Percentiles rank a stretch among this genome's conserved stretches.
Conservation (phyloP, 2,329 filamentous ascomycete genomes). For the Ilyonectria destructans region DNA sequence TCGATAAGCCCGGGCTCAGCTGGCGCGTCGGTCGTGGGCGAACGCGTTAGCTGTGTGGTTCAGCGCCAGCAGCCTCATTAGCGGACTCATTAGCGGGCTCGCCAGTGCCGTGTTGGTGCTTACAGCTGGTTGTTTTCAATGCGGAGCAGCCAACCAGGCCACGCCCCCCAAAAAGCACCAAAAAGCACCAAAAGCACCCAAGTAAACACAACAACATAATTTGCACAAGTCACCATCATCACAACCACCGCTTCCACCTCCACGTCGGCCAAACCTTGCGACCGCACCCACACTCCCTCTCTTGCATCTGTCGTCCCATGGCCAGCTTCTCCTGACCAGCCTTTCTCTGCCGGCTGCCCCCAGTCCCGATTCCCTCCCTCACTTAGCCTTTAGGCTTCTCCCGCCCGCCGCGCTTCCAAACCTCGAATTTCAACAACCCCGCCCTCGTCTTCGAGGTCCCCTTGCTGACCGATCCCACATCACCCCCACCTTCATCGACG, state of each 20-base stretch:
- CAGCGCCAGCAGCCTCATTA: neutral
- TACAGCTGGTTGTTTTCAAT: conserved; percentile 1
- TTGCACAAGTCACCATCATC: conserved; percentile 30
- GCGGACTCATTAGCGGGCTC: conserved; percentile 9
- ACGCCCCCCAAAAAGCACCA: no score
- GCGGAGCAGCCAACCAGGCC: neutral
- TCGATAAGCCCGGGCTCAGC: conserved; percentile 6
- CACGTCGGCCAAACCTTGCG: conserved; percentile 28
- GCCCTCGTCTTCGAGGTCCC: conserved; percentile 31
- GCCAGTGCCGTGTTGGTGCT: neutral
- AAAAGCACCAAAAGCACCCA: conserved; percentile 23
- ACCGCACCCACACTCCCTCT: conserved; percentile 24
- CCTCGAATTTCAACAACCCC: conserved; percentile 73
- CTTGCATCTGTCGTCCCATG: conserved; percentile 17
- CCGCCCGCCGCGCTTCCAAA: conserved; percentile 35
- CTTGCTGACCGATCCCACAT: conserved; percentile 34
- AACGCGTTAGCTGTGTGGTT: conserved; percentile 7
- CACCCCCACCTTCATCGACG: conserved; percentile 27
- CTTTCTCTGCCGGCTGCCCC: conserved; percentile 19
- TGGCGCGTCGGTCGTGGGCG: conserved; percentile 7
- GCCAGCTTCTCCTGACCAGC: conserved; percentile 21
- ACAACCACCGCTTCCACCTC: conserved; percentile 28
- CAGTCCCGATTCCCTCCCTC: conserved; percentile 22
- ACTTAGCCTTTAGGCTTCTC: conserved; percentile 30
- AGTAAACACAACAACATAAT: conserved; percentile 42